Conservation (phyloP, 2,329 filamentous ascomycete species). For the Parafenestella ontariensis region DNA sequence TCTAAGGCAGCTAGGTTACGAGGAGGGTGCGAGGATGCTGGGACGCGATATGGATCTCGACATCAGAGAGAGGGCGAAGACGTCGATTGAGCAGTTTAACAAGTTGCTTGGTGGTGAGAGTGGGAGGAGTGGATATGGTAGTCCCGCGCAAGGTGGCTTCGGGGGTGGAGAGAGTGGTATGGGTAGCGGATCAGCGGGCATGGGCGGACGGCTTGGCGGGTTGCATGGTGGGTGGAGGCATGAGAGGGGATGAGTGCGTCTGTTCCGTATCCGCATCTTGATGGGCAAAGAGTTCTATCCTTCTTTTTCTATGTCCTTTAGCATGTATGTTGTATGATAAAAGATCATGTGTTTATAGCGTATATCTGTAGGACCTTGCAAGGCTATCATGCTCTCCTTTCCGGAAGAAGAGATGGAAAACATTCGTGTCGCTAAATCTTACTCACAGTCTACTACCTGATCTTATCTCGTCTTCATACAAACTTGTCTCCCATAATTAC, state of each 20-base stretch:
- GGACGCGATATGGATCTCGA: constrained; percentile 78
- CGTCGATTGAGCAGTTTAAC: constrained; percentile 69
- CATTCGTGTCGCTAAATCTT: too few relatives aligned
- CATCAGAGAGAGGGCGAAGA: constrained; percentile 83
- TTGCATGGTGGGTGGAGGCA: constrained; percentile 25
- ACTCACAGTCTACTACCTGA: too few relatives aligned
- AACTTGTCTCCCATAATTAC: too few relatives aligned
- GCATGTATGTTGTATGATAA: neutral
- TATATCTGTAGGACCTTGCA: neutral
- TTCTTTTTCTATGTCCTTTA: neutral
- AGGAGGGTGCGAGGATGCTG: constrained; percentile 66
- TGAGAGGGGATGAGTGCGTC: constrained; percentile 17
- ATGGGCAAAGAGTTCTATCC: neutral
- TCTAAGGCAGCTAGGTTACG: constrained; percentile 74
- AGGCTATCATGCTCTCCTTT: neutral
- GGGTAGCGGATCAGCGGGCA: constrained; percentile 8
- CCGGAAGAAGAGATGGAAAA: neutral
- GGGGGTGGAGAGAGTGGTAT: constrained; percentile 13
- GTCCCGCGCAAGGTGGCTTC: constrained; percentile 9
- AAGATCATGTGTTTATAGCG: neutral
- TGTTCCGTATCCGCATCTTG: too few relatives aligned
- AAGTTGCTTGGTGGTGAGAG: constrained; percentile 27
- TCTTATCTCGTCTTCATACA: too few relatives aligned
- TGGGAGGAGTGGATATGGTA: constrained; percentile 11
- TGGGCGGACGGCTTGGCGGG: constrained; percentile 10